phyloP scores from a whole-genome alignment of 176 grass and related monocot species.

The Bolboschoenus planiculmis region DNA sequence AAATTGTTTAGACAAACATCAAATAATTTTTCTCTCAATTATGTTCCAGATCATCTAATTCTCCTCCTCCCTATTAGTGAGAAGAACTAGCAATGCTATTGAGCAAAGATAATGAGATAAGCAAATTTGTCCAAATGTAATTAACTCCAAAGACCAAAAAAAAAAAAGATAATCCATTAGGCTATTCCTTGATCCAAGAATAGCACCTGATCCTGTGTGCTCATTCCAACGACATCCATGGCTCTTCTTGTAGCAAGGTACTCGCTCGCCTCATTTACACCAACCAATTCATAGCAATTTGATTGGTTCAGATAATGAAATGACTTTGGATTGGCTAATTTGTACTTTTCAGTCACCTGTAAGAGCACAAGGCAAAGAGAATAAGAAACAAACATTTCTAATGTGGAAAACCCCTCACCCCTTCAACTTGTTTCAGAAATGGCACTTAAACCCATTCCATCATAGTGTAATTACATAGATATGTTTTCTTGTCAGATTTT shows the following conservation, averaged over 20 bases:
- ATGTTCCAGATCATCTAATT: not conserved
- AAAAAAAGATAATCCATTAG: not conserved
- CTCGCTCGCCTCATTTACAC: constrained; percentile 86
- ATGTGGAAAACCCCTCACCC: not conserved
- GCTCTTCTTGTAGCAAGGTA: constrained; percentile 94
- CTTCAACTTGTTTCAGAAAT: not conserved
- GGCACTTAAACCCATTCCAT: not conserved
- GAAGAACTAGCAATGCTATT: not conserved
- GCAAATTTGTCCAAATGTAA: not conserved
- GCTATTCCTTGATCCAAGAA: constrained; percentile 17
- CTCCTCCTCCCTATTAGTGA: not conserved
- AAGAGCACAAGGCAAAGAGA: constrained; percentile 13
- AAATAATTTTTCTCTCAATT: not conserved
- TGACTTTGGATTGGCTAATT: constrained; percentile 61
- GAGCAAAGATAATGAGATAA: not conserved
- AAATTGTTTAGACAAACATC: not conserved
- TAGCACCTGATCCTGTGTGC: constrained; percentile 82
- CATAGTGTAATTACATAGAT: not conserved
- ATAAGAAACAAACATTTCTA: not conserved
- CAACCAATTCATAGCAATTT: constrained; percentile 94
- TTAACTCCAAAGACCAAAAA: not conserved
- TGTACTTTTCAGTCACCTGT: constrained; percentile 88
- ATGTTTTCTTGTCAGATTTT: not conserved
- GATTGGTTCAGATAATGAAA: constrained; percentile 99
- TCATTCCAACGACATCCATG: constrained; percentile 98